Percentiles rank a stretch among this genome's conserved stretches.
These are phyloP conservation scores for Blastomyces percursus DNA, from an alignment of 2,329 filamentous ascomycete genomes.

Conservation along the genomic window DNA sequence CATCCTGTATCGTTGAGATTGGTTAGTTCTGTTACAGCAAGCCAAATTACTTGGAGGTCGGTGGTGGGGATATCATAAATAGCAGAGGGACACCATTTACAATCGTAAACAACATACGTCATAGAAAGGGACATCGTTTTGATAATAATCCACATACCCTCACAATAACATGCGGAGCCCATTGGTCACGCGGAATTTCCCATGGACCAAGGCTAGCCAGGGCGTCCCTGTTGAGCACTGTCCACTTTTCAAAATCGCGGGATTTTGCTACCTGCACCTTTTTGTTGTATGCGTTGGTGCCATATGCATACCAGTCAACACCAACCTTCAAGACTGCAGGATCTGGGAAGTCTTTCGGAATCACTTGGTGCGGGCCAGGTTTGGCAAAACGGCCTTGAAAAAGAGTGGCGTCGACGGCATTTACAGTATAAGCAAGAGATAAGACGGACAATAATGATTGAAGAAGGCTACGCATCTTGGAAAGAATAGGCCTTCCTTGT, in stretches of 20 bases:
- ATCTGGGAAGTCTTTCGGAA: slow-evolving; percentile 33
- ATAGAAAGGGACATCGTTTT: not conserved
- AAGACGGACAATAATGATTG: not conserved
- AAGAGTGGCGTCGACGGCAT: not conserved
- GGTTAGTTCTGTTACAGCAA: not conserved
- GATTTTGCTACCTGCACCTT: slow-evolving; percentile 47
- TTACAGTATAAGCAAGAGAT: not conserved
- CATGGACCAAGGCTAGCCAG: slow-evolving; percentile 45
- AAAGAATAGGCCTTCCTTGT: not conserved
- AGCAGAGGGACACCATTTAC: not conserved
- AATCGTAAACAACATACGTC: not conserved
- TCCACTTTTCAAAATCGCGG: slow-evolving; percentile 39
- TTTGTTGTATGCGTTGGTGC: slow-evolving; percentile 41
- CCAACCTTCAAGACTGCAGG: slow-evolving; percentile 38
- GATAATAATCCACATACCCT: slow-evolving; percentile 25
- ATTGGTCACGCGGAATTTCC: slow-evolving; percentile 45
- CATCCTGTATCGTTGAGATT: slow-evolving; percentile 17
- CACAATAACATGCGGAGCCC: slow-evolving; percentile 51
- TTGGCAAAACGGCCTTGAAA: not conserved
- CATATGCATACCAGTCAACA: slow-evolving; percentile 50
- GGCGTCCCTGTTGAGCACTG: slow-evolving; percentile 42
- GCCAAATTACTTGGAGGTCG: not conserved
- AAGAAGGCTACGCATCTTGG: not conserved
- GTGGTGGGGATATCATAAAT: not conserved
- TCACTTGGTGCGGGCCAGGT: slow-evolving; percentile 11